Evolutionary conservation across 2,329 filamentous ascomycete genomes (phyloP).

Genomic region (Arthrobotrys conoides): DNA sequence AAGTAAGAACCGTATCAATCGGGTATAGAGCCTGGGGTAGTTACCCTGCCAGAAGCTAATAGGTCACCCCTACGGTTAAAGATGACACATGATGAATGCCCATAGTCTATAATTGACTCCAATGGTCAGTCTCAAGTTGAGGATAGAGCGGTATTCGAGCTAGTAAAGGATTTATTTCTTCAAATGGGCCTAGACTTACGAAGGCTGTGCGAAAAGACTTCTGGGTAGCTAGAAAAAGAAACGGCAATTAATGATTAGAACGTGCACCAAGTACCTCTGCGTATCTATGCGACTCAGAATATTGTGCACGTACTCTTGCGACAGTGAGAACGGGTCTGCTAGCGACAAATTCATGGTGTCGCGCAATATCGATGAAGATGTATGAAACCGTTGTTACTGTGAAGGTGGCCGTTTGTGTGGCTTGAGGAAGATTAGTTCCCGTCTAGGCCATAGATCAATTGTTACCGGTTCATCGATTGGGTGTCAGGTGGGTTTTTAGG

Average conservation of each 20-base stretch:
- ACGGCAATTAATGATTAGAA: constrained; percentile 30
- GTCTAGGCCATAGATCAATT: constrained; percentile 41
- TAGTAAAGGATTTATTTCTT: constrained; percentile 2
- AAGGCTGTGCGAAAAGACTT: constrained; percentile 61
- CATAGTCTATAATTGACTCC: constrained; percentile 74
- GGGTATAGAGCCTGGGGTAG: constrained; percentile 48
- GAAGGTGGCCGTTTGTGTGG: background rate
- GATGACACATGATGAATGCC: constrained; percentile 78
- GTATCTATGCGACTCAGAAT: constrained; percentile 5
- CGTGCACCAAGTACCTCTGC: background rate
- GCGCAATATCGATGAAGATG: constrained; percentile 2
- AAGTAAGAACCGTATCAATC: constrained; percentile 43
- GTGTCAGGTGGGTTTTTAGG: background rate
- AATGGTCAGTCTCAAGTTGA: constrained; percentile 87
- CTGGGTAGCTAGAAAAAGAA: constrained; percentile 61
- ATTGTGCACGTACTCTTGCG: constrained; percentile 68
- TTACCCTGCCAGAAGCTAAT: constrained; percentile 88
- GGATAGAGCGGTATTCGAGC: constrained; percentile 67
- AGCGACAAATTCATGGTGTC: constrained; percentile 76
- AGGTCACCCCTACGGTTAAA: constrained; percentile 97
- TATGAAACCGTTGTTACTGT: background rate
- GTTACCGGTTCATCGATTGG: constrained; percentile 47
- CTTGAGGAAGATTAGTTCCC: constrained; percentile 42
- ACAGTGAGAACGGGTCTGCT: constrained; percentile 79
- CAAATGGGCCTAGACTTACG: constrained; percentile 30